Conservation (phyloP, 805 yeast genomes). For the Wickerhamiella sergipiensis region DNA sequence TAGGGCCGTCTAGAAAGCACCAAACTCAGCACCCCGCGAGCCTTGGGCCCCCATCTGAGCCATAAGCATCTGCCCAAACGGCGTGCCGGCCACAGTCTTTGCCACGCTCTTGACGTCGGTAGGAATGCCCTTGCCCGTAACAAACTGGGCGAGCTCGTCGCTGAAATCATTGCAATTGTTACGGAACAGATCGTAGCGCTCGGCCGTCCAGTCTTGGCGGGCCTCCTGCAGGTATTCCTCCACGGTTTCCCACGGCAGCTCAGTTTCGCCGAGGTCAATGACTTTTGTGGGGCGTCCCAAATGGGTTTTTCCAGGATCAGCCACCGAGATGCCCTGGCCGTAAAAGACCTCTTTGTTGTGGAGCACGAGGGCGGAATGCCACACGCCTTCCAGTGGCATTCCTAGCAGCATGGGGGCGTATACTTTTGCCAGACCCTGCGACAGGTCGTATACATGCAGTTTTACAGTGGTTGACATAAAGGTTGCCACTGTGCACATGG, state of each 20-base stretch:
- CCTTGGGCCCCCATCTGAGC: slow-evolving; percentile 22
- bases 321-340: slow-evolving; percentile 42
- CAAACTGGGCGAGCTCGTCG: slow-evolving; percentile 41
- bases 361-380: slow-evolving; percentile 48
- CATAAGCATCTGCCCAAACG: slow-evolving; percentile 36
- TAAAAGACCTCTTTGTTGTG: slow-evolving; percentile 44
- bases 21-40: background rate
- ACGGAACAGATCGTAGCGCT: slow-evolving; percentile 40
- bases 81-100: slow-evolving; percentile 35
- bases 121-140: slow-evolving; percentile 44
- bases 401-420: slow-evolving; percentile 36
- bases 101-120: slow-evolving; percentile 40
- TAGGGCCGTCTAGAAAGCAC: background rate
- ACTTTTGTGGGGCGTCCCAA: slow-evolving; percentile 45
- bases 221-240: slow-evolving; percentile 41
- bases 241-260: slow-evolving; percentile 37
- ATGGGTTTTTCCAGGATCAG: slow-evolving; percentile 40
- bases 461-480: slow-evolving; percentile 24
- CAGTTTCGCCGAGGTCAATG: slow-evolving; percentile 40
- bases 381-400: slow-evolving; percentile 41
- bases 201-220: slow-evolving; percentile 29
- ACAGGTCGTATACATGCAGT: slow-evolving; percentile 49
- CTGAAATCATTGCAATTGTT: slow-evolving; percentile 62
- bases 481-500: background rate
- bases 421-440: slow-evolving; percentile 41